Conservation (phyloP, 2,329 filamentous ascomycete species). For the Onygenales sp. region DNA sequence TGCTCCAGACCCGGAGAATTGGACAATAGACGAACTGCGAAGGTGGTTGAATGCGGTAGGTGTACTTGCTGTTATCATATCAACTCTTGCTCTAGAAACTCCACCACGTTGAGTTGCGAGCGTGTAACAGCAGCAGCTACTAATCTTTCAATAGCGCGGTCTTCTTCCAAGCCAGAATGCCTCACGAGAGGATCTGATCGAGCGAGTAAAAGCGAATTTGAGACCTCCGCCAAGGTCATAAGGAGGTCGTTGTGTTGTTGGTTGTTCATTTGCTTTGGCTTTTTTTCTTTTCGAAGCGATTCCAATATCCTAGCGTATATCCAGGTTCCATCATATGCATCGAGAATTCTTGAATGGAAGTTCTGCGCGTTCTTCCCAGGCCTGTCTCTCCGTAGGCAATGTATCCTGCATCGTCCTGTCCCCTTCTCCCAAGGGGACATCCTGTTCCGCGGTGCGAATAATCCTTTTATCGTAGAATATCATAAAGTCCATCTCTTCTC, state of each 20-base stretch:
- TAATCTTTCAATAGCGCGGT: constrained; percentile 43
- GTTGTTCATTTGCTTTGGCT: not conserved
- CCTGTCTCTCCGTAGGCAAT: too few relatives aligned
- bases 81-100: not conserved
- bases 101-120: not conserved
- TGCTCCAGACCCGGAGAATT: constrained; percentile 51
- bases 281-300: not conserved
- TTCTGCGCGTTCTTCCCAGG: too few relatives aligned
- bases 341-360: too few relatives aligned
- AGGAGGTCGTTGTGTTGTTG: constrained; percentile 1
- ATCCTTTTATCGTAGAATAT: too few relatives aligned
- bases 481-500: not conserved
- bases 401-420: too few relatives aligned
- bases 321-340: too few relatives aligned
- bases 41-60: constrained; percentile 71
- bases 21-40: constrained; percentile 71
- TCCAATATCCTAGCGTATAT: too few relatives aligned
- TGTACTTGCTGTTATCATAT: not conserved
- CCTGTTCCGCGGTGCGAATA: too few relatives aligned
- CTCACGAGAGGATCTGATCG: constrained; percentile 55
- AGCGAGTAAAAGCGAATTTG: constrained; percentile 61
- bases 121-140: too few relatives aligned
- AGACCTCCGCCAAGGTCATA: constrained; percentile 31
- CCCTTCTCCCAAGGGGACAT: too few relatives aligned
- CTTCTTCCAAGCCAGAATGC: constrained; percentile 51